Evolutionary conservation across 225 moss, liverwort and hornwort genomes (phyloP).

Genomic region (Antitrichia curtipendula): DNA sequence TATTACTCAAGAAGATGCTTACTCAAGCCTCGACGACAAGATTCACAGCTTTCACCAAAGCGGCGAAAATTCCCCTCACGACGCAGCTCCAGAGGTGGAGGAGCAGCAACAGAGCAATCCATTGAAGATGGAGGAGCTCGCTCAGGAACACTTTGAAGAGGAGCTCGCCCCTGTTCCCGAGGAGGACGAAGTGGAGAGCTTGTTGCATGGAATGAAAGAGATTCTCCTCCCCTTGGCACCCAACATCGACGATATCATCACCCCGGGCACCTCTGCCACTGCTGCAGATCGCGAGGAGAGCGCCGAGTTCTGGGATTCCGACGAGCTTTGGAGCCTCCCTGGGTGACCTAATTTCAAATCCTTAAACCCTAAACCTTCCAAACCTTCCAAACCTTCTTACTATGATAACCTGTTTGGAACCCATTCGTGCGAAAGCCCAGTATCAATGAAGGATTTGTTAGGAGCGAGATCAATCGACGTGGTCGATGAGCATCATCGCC

Average conservation of each 20-base stretch:
- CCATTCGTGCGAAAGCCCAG: too few species aligned
- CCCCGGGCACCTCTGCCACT: neutral
- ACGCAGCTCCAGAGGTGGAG: neutral
- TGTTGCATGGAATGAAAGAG: conserved; percentile 28
- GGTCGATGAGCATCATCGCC: neutral
- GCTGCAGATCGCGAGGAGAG: neutral
- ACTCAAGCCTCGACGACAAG: neutral
- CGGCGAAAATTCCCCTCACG: neutral
- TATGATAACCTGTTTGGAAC: neutral
- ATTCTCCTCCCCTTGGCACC: conserved; percentile 13
- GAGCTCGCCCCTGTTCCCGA: neutral
- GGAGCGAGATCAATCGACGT: neutral
- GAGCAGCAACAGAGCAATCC: neutral
- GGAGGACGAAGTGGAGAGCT: conserved; percentile 26
- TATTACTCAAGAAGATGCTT: neutral
- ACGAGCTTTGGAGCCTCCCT: conserved; percentile 6
- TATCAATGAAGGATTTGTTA: neutral
- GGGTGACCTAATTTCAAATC: neutral
- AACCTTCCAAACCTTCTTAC: neutral
- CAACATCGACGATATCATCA: conserved; percentile 6
- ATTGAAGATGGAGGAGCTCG: neutral
- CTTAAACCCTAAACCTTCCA: neutral
- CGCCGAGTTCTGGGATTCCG: conserved; percentile 21
- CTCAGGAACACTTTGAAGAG: neutral
- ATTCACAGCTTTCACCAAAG: neutral